A percentile compares a stretch with the other conserved stretches of the same genome.
Conservation (phyloP, 768 basidiomycete species). For the Suillus weaverae region DNA sequence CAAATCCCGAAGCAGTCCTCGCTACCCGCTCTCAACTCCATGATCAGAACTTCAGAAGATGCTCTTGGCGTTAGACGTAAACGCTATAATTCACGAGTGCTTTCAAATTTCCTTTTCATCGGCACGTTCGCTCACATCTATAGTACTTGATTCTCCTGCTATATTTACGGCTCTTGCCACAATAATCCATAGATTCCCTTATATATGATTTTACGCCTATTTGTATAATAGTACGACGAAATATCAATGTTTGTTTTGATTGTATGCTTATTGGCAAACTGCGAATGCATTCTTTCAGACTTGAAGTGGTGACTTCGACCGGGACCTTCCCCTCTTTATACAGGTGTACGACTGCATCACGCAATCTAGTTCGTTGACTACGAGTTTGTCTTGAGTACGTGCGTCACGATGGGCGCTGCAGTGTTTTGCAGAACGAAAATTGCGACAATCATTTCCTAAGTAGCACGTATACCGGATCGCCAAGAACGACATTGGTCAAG, state of each 20-base stretch:
- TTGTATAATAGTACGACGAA: background rate
- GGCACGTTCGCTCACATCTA: background rate
- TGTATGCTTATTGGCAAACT: background rate
- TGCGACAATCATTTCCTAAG: constrained; percentile 61
- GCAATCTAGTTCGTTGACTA: background rate
- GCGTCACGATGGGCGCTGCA: background rate
- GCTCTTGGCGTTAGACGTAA: background rate
- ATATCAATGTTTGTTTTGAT: background rate
- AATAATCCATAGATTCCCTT: background rate
- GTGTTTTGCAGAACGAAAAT: background rate
- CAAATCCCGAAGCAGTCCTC: constrained; percentile 41
- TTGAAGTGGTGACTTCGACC: background rate
- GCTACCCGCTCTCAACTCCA: constrained; percentile 17
- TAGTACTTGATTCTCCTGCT: background rate
- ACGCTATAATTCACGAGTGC: background rate
- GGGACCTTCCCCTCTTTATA: background rate
- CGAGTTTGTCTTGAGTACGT: background rate
- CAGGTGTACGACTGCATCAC: background rate
- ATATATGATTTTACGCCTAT: background rate
- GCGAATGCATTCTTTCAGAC: background rate
- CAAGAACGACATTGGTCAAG: constrained; percentile 87
- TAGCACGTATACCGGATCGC: constrained; percentile 89
- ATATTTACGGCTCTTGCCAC: background rate
- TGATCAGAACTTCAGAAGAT: background rate
- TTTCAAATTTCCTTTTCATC: constrained; percentile 1